Conservation (phyloP, 306 rosid genomes). For the Sesbania bispinosa region DNA sequence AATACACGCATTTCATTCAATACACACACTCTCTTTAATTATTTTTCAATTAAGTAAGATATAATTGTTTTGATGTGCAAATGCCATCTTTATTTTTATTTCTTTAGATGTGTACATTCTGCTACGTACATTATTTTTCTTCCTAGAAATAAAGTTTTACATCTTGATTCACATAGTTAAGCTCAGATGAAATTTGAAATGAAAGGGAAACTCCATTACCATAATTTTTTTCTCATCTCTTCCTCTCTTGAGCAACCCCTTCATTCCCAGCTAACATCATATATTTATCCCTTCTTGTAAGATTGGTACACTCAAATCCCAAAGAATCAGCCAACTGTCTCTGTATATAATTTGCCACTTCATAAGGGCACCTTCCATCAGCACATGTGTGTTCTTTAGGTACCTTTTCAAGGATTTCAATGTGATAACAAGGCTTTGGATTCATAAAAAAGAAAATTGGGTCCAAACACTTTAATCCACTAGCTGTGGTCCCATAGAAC, state of each 20-base stretch:
- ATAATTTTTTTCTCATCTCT: too few species aligned
- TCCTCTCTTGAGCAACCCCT: slow-evolving; percentile 17
- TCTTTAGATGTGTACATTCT: too few species aligned
- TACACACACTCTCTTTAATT: too few species aligned
- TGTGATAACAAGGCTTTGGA: slow-evolving; percentile 4
- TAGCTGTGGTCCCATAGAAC: slow-evolving; percentile 33
- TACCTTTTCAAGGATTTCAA: slow-evolving; percentile 21
- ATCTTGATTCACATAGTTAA: too few species aligned
- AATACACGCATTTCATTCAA: too few species aligned
- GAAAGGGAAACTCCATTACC: background rate
- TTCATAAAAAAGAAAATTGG: slow-evolving; percentile 24
- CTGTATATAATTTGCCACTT: slow-evolving; percentile 26
- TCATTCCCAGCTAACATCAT: slow-evolving; percentile 30
- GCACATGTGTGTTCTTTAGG: slow-evolving; percentile 12
- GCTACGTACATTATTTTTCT: too few species aligned
- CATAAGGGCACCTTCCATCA: slow-evolving; percentile 16
- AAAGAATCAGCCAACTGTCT: slow-evolving; percentile 2
- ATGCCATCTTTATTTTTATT: too few species aligned
- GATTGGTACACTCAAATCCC: slow-evolving; percentile 29
- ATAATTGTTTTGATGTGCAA: too few species aligned
- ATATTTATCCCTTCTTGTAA: slow-evolving; percentile 30
- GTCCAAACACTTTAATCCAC: slow-evolving; percentile 22
- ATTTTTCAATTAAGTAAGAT: too few species aligned
- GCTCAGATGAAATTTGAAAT: background rate
- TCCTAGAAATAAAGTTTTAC: too few species aligned